Conservation (phyloP, 192 early-diverging fungal genomes). For the Cladochytrium replicatum region DNA sequence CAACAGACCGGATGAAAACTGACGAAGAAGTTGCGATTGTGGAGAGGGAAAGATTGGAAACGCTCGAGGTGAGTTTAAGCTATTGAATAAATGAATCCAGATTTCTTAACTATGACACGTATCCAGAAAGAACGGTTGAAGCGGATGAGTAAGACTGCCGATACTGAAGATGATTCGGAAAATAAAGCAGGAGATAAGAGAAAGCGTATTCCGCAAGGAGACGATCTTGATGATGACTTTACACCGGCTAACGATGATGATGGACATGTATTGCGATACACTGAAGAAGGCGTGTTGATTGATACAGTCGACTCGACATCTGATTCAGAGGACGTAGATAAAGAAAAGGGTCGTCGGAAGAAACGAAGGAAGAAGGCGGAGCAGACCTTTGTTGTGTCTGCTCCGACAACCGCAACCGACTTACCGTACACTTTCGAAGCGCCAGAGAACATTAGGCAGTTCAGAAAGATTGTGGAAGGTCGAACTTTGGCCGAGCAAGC, state of each 20-base stretch:
- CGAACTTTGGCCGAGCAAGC: constrained; percentile 58
- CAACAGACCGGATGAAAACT: constrained; percentile 86
- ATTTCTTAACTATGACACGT: too few species aligned
- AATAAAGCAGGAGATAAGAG: constrained; percentile 13
- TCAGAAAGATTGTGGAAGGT: constrained; percentile 53
- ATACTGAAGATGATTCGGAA: constrained; percentile 25
- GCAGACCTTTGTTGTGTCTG: constrained; percentile 12
- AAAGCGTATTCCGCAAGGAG: constrained; percentile 31
- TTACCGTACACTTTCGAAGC: constrained; percentile 80
- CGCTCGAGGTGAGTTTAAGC: constrained; percentile 55
- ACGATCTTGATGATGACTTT: constrained; percentile 36
- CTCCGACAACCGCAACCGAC: constrained; percentile 33
- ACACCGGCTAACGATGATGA: constrained; percentile 7
- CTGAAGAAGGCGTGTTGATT: constrained; percentile 14
- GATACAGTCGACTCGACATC: too few species aligned
- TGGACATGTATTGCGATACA: constrained; percentile 18
- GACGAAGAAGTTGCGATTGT: constrained; percentile 87
- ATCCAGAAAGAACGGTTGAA: too few species aligned
- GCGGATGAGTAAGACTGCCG: too few species aligned
- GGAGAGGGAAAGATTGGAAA: constrained; percentile 72
- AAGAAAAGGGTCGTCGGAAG: too few species aligned
- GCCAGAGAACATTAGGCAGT: constrained; percentile 61
- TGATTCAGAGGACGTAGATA: too few species aligned
- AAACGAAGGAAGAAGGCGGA: too few species aligned
- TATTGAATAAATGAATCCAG: too few species aligned